These are phyloP conservation scores for Leccinum fallax DNA, from an alignment of 1,284 basidiomycete species.

Conservation along the genomic window DNA sequence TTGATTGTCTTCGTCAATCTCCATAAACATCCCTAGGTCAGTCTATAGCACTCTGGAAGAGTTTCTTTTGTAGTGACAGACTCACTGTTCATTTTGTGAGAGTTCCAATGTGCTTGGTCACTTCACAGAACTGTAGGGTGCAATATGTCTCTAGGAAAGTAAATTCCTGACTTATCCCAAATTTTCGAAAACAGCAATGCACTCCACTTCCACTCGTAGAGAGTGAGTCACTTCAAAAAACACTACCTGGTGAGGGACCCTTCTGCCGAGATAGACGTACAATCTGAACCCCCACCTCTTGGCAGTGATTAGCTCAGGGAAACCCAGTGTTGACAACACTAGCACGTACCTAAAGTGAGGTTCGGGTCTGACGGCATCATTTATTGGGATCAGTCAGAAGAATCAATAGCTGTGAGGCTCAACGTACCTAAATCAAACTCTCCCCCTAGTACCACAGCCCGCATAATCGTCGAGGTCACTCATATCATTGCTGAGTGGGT, in stretches of 20 bases:
- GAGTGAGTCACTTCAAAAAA: constrained; percentile 99
- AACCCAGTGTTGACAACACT: neutral
- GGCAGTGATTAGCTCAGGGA: constrained; percentile 2
- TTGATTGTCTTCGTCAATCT: too few relatives aligned
- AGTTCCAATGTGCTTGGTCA: constrained; percentile 87
- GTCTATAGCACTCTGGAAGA: too few relatives aligned
- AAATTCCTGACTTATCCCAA: constrained; percentile 10
- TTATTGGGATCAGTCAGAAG: constrained; percentile 60
- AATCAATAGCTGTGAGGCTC: constrained; percentile 74
- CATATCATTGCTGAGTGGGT: constrained; percentile 60
- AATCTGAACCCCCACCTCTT: constrained; percentile 80
- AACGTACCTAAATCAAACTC: constrained; percentile 94
- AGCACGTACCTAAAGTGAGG: constrained; percentile 66
- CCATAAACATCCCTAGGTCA: too few relatives aligned
- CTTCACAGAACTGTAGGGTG: constrained; percentile 77
- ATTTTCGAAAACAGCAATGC: constrained; percentile 72
- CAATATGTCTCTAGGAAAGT: constrained; percentile 77
- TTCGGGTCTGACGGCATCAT: constrained; percentile 54
- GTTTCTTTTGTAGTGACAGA: too few relatives aligned
- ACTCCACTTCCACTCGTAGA: constrained; percentile 78
- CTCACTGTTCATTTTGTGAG: constrained; percentile 52
- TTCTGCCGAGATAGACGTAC: constrained; percentile 73
- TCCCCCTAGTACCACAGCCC: constrained; percentile 53
- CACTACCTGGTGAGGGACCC: constrained; percentile 72
- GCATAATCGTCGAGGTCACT: constrained; percentile 59